Conservation (phyloP, 192 early-diverging fungal genomes). For the Mortierella antarctica region DNA sequence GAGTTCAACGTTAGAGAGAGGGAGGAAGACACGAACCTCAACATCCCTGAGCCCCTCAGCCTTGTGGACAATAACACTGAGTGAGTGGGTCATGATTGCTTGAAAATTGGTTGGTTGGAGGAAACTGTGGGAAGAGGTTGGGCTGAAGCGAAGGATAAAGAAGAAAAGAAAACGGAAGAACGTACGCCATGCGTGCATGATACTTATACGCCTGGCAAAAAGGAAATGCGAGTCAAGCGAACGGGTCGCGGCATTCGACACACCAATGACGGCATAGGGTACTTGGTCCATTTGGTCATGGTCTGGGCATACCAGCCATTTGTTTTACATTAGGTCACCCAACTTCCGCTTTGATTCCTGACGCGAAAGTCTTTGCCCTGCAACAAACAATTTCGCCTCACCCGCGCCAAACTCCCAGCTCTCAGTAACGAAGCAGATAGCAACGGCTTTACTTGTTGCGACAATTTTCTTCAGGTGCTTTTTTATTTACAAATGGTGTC, state of each 20-base stretch:
- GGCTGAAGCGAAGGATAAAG: not conserved
- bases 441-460: too few relatives aligned
- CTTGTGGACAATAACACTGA: constrained; percentile 30
- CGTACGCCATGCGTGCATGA: not conserved
- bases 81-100: constrained; percentile 39
- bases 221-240: too few relatives aligned
- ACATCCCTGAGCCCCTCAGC: constrained; percentile 46
- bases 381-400: too few relatives aligned
- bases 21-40: constrained; percentile 17
- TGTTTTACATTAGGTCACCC: not conserved
- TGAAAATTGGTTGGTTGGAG: constrained; percentile 1
- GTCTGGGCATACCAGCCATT: not conserved
- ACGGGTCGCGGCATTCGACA: too few relatives aligned
- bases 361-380: too few relatives aligned
- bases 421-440: too few relatives aligned
- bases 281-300: not conserved
- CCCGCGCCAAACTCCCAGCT: too few relatives aligned
- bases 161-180: not conserved
- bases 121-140: not conserved
- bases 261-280: too few relatives aligned
- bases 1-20: not conserved
- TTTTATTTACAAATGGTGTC: too few relatives aligned
- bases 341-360: too few relatives aligned
- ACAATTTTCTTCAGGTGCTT: too few relatives aligned
- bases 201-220: not conserved